Evolutionary conservation across 2,329 filamentous ascomycete species (phyloP).

Genomic region (Clonostachys chloroleuca): DNA sequence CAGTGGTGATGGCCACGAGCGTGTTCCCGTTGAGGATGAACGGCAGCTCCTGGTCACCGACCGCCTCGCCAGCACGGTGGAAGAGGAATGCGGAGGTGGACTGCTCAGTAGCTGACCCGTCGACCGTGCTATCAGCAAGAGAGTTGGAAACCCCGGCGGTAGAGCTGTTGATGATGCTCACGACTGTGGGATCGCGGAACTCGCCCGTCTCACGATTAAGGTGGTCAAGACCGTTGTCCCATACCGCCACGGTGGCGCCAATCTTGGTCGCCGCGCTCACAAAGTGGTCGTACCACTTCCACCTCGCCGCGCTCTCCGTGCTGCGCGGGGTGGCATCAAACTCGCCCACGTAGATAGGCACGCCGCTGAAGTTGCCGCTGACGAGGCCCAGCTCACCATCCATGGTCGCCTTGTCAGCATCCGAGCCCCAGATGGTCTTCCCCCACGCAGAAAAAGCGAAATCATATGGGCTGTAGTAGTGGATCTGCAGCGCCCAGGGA

Average conservation of each 20-base stretch:
- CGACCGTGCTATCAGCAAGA: constrained; percentile 46
- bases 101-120: constrained; percentile 37
- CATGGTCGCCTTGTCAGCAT: constrained; percentile 43
- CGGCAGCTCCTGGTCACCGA: constrained; percentile 35
- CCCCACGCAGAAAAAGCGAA: constrained; percentile 48
- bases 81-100: constrained; percentile 49
- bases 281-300: constrained; percentile 54
- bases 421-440: constrained; percentile 55
- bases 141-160: constrained; percentile 35
- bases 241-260: constrained; percentile 45
- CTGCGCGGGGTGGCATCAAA: constrained; percentile 44
- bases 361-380: constrained; percentile 46
- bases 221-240: constrained; percentile 56
- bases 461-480: constrained; percentile 55
- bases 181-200: constrained; percentile 45
- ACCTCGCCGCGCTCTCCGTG: constrained; percentile 50
- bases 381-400: constrained; percentile 44
- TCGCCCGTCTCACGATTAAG: constrained; percentile 39
- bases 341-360: constrained; percentile 54
- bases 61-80: constrained; percentile 38
- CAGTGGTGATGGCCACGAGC: constrained; percentile 15
- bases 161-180: constrained; percentile 41
- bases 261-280: constrained; percentile 41
- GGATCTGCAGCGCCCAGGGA: constrained; percentile 57
- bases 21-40: constrained; percentile 51